Conservation (phyloP, 805 yeast genomes). For the Zygosaccharomyces lentus region DNA sequence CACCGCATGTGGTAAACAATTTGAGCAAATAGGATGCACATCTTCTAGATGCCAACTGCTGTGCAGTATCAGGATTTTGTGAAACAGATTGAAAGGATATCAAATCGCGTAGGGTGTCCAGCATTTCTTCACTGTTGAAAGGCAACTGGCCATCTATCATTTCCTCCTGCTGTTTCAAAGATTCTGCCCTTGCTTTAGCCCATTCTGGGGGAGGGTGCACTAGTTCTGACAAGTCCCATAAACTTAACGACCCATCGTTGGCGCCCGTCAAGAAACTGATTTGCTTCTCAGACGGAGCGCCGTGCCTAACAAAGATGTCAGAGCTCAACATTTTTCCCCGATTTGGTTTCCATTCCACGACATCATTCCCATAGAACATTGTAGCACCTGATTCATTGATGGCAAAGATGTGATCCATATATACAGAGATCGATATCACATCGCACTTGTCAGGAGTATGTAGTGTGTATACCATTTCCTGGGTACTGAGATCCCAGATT, state of each 20-base stretch:
- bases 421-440: conserved; percentile 46
- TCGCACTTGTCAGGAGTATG: conserved; percentile 41
- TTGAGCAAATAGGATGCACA: conserved; percentile 75
- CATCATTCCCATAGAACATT: conserved; percentile 43
- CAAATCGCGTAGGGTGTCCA: conserved; percentile 55
- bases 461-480: conserved; percentile 54
- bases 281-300: conserved; percentile 25
- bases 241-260: conserved; percentile 56
- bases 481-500: conserved; percentile 83
- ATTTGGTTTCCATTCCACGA: conserved; percentile 48
- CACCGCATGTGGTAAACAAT: conserved; percentile 65
- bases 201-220: conserved; percentile 7
- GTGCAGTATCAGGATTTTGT: conserved; percentile 50
- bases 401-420: conserved; percentile 32
- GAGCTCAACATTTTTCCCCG: conserved; percentile 57
- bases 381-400: conserved; percentile 42
- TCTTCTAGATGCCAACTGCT: conserved; percentile 70
- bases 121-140: conserved; percentile 56
- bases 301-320: conserved; percentile 40
- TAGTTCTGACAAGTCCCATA: conserved; percentile 53
- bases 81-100: conserved; percentile 77
- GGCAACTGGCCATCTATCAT: conserved; percentile 13
- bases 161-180: background rate
- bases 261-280: conserved; percentile 65
- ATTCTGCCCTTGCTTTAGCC: background rate